Conservation (phyloP, 805 yeast species). For the Zygotorulaspora sp. region DNA sequence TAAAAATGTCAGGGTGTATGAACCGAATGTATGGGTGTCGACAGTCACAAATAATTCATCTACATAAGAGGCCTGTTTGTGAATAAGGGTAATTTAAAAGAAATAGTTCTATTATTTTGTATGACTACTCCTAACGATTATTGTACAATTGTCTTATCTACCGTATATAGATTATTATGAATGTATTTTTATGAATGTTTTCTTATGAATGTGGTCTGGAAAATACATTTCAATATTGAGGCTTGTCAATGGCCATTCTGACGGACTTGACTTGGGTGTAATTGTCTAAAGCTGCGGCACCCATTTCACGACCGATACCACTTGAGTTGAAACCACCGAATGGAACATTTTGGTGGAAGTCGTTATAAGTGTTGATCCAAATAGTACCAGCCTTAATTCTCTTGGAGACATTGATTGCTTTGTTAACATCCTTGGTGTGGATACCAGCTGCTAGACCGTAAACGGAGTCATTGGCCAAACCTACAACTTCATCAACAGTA, state of each 20-base stretch:
- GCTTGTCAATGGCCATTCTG: conserved; percentile 47
- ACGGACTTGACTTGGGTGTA: conserved; percentile 84
- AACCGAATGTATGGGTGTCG: neutral
- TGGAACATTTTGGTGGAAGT: conserved; percentile 80
- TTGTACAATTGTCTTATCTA: too few relatives aligned
- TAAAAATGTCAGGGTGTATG: neutral
- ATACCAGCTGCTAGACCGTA: conserved; percentile 88
- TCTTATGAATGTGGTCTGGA: too few relatives aligned
- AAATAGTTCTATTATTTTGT: too few relatives aligned
- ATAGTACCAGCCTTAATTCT: conserved; percentile 73
- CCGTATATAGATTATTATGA: too few relatives aligned
- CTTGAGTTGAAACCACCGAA: conserved; percentile 88
- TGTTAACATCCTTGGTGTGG: conserved; percentile 66
- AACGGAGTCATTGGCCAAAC: conserved; percentile 67
- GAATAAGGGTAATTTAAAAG: too few relatives aligned
- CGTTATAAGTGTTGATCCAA: conserved; percentile 83
- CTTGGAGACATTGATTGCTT: conserved; percentile 62
- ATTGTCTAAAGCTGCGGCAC: conserved; percentile 76
- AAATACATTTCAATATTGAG: conserved; percentile 6
- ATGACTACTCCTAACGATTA: too few relatives aligned
- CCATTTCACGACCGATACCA: conserved; percentile 90
- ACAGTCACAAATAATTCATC: too few relatives aligned
- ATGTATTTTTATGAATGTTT: too few relatives aligned
- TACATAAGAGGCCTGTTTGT: too few relatives aligned
- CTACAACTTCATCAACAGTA: conserved; percentile 69